Conservation (phyloP, 2,329 filamentous ascomycete genomes). For the Cladophialophora chaetospira region DNA sequence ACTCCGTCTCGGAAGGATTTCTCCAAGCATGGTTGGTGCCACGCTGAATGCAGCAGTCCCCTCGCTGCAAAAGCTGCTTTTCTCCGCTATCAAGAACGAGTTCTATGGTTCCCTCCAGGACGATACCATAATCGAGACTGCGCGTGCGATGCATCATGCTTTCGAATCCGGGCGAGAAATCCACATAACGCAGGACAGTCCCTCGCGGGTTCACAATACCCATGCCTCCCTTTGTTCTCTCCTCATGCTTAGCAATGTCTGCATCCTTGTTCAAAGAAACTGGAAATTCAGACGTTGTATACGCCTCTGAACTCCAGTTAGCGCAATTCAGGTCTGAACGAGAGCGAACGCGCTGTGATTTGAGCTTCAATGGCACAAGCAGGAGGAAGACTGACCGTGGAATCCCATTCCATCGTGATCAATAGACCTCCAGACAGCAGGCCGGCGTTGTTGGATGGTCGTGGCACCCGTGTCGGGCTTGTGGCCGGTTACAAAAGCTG, state of each 20-base stretch:
- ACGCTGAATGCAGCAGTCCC: conserved; percentile 58
- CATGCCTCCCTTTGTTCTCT: conserved; percentile 6
- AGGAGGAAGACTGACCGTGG: neutral
- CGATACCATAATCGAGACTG: conserved; percentile 57
- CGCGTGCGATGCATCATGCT: conserved; percentile 57
- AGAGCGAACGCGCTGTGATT: too few relatives aligned
- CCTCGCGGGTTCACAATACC: conserved; percentile 19
- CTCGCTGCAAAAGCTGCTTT: conserved; percentile 47
- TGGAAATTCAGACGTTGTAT: conserved; percentile 12
- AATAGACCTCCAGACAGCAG: conserved; percentile 17
- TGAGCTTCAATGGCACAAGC: too few relatives aligned
- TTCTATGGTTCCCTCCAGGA: conserved; percentile 57
- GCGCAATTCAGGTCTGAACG: too few relatives aligned
- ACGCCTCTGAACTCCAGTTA: neutral
- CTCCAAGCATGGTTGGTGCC: conserved; percentile 46
- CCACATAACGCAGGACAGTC: conserved; percentile 38
- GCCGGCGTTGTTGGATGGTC: conserved; percentile 15
- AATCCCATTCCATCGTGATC: conserved; percentile 19
- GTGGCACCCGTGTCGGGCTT: conserved; percentile 11
- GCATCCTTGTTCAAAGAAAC: conserved; percentile 19
- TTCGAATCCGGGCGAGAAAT: conserved; percentile 48
- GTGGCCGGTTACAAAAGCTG: conserved; percentile 18
- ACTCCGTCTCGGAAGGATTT: conserved; percentile 36
- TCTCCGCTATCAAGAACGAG: conserved; percentile 55
- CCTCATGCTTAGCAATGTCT: conserved; percentile 17